Evolutionary conservation across 768 basidiomycete species (phyloP).

Genomic region (Leccinum ochraceum): DNA sequence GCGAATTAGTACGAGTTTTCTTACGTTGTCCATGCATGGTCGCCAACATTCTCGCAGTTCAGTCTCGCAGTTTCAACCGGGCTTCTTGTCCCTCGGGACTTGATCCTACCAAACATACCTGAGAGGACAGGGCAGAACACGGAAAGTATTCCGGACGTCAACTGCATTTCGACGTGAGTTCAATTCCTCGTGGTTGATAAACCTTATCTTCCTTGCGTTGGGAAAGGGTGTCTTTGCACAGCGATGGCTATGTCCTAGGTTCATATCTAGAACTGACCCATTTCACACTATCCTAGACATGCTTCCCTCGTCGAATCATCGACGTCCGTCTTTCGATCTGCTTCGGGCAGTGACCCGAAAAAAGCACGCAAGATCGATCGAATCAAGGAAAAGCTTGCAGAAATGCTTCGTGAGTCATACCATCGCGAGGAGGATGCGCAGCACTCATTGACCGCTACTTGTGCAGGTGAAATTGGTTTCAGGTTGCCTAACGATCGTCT

Average conservation of each 20-base stretch:
- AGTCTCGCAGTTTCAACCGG: neutral
- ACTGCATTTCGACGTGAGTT: neutral
- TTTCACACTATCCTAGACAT: neutral
- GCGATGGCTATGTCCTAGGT: too few relatives aligned
- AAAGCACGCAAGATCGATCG: slow-evolving; percentile 2
- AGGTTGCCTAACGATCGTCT: neutral
- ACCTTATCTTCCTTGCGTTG: neutral
- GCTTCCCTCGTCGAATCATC: fast-evolving
- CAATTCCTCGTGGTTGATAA: neutral
- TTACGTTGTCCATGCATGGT: neutral
- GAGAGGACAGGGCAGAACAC: neutral
- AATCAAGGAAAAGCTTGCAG: slow-evolving; percentile 5
- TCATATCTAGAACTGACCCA: neutral
- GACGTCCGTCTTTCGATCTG: neutral
- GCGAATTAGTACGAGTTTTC: neutral
- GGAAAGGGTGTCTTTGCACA: neutral
- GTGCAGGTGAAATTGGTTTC: neutral
- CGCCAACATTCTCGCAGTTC: neutral
- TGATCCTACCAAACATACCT: neutral
- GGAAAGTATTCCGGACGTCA: neutral
- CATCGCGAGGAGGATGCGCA: neutral
- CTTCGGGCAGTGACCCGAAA: neutral
- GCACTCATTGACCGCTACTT: neutral
- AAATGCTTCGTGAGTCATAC: slow-evolving; percentile 13
- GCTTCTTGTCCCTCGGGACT: neutral